Evolutionary conservation across 2,329 filamentous ascomycete genomes (phyloP), one percentile per base, ranked within the genome.

Genomic region (Fusarium marasasianum): DNA sequence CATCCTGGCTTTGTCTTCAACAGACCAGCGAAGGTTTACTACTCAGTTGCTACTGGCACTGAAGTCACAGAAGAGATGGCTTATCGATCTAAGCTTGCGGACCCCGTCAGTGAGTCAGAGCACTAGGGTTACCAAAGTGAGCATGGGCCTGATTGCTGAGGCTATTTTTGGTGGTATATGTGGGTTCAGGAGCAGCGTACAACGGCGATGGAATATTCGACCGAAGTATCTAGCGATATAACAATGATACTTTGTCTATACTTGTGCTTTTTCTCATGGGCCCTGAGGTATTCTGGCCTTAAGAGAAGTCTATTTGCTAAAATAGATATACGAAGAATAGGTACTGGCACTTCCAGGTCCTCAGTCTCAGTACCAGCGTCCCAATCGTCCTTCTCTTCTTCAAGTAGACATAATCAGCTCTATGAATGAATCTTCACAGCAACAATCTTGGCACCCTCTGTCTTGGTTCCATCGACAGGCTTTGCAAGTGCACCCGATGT

Each of bases 401-500:
- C 10, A 3, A 9, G 35, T 6, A 17, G 13, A 12, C 15, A 14
- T 17, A 4, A 11, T 26, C 2, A 7, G 3, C 3, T 17, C 35
- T 55, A 61, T 10, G 13, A 17, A 9, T 7, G 20, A 14, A 61
- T 63, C 17, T 73, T 57, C 1, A 71, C 51, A n/a, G 68, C 71
- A 20, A 77, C 75, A 22, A 77, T 71, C 31, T 77, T 77, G 8
- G 71, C 63, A 6, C 75, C 75, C 41, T 77, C 75, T 1, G 69
- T 74, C 35, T 66, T 62, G 1, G 62, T 68, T 10, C 73, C 72
- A 24, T 61, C 61, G 0, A 78, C 76, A 17, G 76, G 74, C 26
- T 44, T 65, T 4, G 43, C 61, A 24, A 77, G 50, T 2, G 64
- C 76, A 7, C 76, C 76, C 2, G 53, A 53, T 0, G 75, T 77